Evolutionary conservation across 257 asterid species (phyloP), one percentile per base, ranked within the genome.

Genomic region (Gentiana dahurica): DNA sequence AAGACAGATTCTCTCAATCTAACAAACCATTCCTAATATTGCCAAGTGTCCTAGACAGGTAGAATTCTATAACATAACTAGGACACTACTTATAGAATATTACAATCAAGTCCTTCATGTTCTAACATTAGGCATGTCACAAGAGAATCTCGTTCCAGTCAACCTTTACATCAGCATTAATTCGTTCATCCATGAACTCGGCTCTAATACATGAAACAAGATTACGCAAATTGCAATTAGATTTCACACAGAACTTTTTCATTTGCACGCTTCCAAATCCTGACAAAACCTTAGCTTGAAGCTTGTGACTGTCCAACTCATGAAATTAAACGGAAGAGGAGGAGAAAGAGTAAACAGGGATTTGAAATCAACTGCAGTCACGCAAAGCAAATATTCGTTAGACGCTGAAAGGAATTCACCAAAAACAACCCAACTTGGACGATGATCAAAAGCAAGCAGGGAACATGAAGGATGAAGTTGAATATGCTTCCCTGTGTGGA

Each of bases 391-490:
- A 77, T 81, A 83, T 65, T 87, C 89, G 46, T 74, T 76, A 36
- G 85, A 64, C 12, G 69, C 65, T 15, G 95, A 89, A 57, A 87
- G 83, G 57, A 87, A 73, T 56, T 87, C 97, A 35, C 88, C 73
- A 59, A 87, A 91, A 64, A 87, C 85, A 52, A 91, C 84, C 97
- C 95, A 91, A 12, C 75, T 47, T 33, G 98, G 98, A 61, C 97
- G 73, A 67, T 72, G 76, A 57, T 78, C 76, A 53, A 91, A 91
- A 68, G 64, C 85, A 59, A 78, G 71, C 63, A 87, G 70, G 39
- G 98, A 87, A 63, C 90, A 85, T 15, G 98, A 81, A 45, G 95
- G 97, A 69, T 91, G 98, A 45, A 91, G 67, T 52, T 87, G 89
- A 44, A 87, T 74, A 71, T 79, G 85, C 62, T 85, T 91, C 78